A percentile compares a stretch with the other conserved stretches of the same genome.
These are phyloP conservation scores for Amoebophrya sp. DNA, from an alignment of 169 alveolate species.

Conservation along the genomic window DNA sequence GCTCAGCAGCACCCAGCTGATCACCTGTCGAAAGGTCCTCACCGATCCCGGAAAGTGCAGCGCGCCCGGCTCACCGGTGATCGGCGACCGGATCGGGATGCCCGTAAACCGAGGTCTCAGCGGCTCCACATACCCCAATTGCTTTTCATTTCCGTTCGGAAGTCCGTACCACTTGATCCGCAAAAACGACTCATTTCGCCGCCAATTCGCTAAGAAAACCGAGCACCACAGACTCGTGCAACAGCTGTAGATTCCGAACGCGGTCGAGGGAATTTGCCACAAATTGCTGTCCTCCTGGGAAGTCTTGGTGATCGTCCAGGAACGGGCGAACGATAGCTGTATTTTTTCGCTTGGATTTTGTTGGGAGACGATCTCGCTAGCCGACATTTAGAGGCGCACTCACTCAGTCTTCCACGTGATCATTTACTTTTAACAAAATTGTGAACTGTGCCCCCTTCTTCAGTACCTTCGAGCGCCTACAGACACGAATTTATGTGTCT, in stretches of 20 bases:
- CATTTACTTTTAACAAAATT: too few relatives aligned
- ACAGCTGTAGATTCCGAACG: neutral
- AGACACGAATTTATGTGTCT: too few relatives aligned
- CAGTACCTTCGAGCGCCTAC: too few relatives aligned
- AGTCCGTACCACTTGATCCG: neutral
- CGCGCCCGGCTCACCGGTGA: neutral
- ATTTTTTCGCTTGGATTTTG: too few relatives aligned
- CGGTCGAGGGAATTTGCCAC: neutral
- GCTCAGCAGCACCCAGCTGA: neutral
- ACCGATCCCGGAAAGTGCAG: neutral
- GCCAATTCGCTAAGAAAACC: neutral
- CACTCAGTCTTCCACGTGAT: too few relatives aligned
- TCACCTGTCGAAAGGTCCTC: neutral
- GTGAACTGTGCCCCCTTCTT: too few relatives aligned
- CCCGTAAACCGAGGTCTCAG: neutral
- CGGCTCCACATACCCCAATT: neutral
- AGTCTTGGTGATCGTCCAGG: neutral
- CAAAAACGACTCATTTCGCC: neutral
- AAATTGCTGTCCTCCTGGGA: neutral
- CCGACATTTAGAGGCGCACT: too few relatives aligned
- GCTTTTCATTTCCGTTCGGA: neutral
- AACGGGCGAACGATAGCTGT: neutral
- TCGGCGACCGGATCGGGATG: neutral
- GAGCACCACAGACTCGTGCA: neutral
- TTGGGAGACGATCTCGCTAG: too few relatives aligned